Conservation (phyloP, 225 moss, liverwort and hornwort species). For the Anthoceros angustus region DNA sequence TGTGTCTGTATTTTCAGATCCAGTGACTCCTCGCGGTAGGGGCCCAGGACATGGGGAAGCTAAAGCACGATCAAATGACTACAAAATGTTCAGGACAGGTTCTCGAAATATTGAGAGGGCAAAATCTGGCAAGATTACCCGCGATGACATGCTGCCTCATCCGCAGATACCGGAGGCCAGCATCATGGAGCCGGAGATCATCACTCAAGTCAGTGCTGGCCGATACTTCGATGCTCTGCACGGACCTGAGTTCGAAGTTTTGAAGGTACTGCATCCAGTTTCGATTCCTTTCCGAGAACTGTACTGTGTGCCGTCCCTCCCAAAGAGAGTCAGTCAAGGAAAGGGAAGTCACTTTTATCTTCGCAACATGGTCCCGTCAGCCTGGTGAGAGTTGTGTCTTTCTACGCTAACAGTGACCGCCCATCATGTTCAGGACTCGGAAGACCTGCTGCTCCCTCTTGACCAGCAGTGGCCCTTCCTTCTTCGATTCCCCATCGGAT, state of each 20-base stretch:
- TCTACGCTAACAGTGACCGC: neutral
- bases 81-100: constrained; percentile 2
- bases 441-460: constrained; percentile 21
- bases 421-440: constrained; percentile 20
- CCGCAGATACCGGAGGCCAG: neutral
- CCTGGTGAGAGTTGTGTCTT: neutral
- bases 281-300: neutral
- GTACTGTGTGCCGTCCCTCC: too few species aligned
- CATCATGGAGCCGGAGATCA: constrained; percentile 6
- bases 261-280: constrained; percentile 16
- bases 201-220: constrained; percentile 13
- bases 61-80: neutral
- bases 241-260: constrained; percentile 39
- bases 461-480: constrained; percentile 39
- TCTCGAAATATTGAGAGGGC: neutral
- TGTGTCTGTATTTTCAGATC: neutral
- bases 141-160: constrained; percentile 3
- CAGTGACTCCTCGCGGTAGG: neutral
- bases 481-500: constrained; percentile 31
- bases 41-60: neutral
- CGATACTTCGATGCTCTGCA: constrained; percentile 40
- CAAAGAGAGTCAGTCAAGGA: neutral
- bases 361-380: neutral
- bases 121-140: neutral
- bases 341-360: neutral